phyloP scores from a whole-genome alignment of 371 early-diverging fungal genomes.

The Cokeromyces recurvatus region DNA sequence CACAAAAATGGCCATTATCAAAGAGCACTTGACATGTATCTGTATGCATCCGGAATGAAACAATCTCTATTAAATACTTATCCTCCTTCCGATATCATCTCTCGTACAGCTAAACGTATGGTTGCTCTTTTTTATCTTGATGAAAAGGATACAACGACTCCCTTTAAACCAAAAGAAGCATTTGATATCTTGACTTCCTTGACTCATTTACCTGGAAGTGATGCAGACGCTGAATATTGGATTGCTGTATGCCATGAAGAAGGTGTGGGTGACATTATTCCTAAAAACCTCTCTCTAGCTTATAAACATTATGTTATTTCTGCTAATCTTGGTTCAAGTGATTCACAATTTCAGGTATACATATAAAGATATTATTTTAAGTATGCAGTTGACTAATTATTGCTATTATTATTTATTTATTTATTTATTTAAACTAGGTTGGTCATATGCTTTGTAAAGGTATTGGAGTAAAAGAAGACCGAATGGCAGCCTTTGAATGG shows the following conservation, averaged over 20 bases:
- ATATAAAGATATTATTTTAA: background rate
- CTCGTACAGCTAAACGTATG: slow-evolving; percentile 26
- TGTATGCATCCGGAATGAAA: slow-evolving; percentile 31
- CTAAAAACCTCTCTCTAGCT: slow-evolving; percentile 17
- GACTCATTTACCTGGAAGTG: slow-evolving; percentile 5
- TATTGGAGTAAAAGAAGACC: slow-evolving; percentile 42
- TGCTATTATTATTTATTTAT: slow-evolving; percentile 5
- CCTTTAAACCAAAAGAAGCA: slow-evolving; percentile 18
- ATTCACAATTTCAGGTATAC: slow-evolving; percentile 39
- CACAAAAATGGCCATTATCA: slow-evolving; percentile 25
- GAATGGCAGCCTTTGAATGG: slow-evolving; percentile 46
- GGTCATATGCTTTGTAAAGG: slow-evolving; percentile 50
- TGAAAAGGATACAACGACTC: slow-evolving; percentile 24
- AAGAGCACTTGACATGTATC: slow-evolving; percentile 38
- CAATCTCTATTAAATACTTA: slow-evolving; percentile 27
- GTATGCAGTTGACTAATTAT: background rate
- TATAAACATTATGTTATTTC: slow-evolving; percentile 29
- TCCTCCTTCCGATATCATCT: slow-evolving; percentile 26
- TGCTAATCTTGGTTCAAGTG: slow-evolving; percentile 26
- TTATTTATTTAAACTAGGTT: slow-evolving; percentile 33
- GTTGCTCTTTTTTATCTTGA: slow-evolving; percentile 38
- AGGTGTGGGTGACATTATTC: slow-evolving; percentile 29
- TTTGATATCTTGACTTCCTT: slow-evolving; percentile 27
- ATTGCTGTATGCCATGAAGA: slow-evolving; percentile 39
- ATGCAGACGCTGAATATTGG: slow-evolving; percentile 37